Evolutionary conservation across 2,329 filamentous ascomycete genomes (phyloP), one percentile per base, ranked within the genome.

Genomic region (Colletotrichum simmondsii): DNA sequence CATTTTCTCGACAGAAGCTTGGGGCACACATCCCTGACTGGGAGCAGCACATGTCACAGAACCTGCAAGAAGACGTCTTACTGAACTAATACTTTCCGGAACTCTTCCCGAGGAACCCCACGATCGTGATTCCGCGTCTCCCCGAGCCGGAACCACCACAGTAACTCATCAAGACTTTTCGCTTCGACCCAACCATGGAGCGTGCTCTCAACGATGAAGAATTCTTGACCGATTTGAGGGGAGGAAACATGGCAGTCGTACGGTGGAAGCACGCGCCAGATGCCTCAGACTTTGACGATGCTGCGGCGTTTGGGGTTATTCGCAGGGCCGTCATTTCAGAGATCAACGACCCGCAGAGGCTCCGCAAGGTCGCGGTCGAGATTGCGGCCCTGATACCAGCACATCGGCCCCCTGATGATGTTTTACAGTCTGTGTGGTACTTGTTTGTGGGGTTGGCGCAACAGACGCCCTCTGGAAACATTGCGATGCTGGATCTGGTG

Each of bases 361-460:
- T 72, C 5, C 66, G 56, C 12, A 35, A 56, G 12, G 57, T 53
- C 16, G 66, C 70, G 1, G 22, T 16, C 56, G 32, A 58, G 5
- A n/a, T 72, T 7, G 59, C 70, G 11, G 65, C 5, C 11, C 6
- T 72, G n/a, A 19, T 71, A 2, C 71, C 68, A 2, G 57, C n/a
- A 14, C 24, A 22, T 4, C 61, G 42, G 42, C 2, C 60, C 12
- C 59, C 65, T n/a, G 66, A 65, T 4, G 49, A 62, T 16, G 65
- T 42, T 16, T 22, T 70, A 11, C 26, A 46, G 19, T 65, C 74
- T 24, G 54, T 75, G 26, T 75, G 73, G 72, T 63, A 58, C 8
- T 22, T 75, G n/a, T 60, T 75, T 32, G 60, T 75, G 37, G 67
- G 59, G 4, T 28, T 75, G 72, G 74, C 74, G 37, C 73, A 73